Evolutionary conservation across 129 eudicot species (phyloP).

Genomic region (Lactuca sativa): DNA sequence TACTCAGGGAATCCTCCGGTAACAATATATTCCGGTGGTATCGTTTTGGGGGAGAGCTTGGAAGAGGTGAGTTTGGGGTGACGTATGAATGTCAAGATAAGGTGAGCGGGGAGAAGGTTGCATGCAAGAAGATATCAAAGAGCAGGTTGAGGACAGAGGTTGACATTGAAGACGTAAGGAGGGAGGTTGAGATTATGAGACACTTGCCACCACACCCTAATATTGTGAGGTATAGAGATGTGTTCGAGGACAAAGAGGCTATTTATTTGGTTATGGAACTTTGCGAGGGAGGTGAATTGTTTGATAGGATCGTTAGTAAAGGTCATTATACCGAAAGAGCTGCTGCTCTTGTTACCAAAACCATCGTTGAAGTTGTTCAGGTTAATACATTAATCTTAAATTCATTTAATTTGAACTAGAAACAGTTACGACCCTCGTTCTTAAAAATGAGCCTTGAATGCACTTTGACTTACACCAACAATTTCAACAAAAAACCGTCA

Average conservation of each 20-base stretch:
- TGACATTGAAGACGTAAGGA: constrained; percentile 81
- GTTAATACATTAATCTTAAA: constrained; percentile 26
- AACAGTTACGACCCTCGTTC: not conserved
- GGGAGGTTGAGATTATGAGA: constrained; percentile 91
- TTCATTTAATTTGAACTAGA: not conserved
- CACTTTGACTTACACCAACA: not conserved
- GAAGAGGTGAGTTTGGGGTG: constrained; percentile 89
- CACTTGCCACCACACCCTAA: constrained; percentile 77
- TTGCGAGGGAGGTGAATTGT: constrained; percentile 89
- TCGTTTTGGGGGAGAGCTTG: constrained; percentile 69
- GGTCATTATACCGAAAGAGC: constrained; percentile 94
- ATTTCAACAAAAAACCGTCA: not conserved
- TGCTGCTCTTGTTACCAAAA: constrained; percentile 81
- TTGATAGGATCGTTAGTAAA: constrained; percentile 82
- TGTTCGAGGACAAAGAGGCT: constrained; percentile 79
- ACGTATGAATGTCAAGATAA: constrained; percentile 68
- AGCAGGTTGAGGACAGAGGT: constrained; percentile 67
- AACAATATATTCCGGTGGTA: constrained; percentile 46
- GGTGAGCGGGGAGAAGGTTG: constrained; percentile 51
- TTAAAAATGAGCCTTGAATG: not conserved
- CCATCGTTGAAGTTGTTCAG: constrained; percentile 86
- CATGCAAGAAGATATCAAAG: constrained; percentile 86
- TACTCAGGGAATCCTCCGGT: constrained; percentile 46
- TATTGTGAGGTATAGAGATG: constrained; percentile 79
- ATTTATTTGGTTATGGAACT: constrained; percentile 91